Conservation (phyloP, 2,329 filamentous ascomycete species). For the Fusarium hainanense region DNA sequence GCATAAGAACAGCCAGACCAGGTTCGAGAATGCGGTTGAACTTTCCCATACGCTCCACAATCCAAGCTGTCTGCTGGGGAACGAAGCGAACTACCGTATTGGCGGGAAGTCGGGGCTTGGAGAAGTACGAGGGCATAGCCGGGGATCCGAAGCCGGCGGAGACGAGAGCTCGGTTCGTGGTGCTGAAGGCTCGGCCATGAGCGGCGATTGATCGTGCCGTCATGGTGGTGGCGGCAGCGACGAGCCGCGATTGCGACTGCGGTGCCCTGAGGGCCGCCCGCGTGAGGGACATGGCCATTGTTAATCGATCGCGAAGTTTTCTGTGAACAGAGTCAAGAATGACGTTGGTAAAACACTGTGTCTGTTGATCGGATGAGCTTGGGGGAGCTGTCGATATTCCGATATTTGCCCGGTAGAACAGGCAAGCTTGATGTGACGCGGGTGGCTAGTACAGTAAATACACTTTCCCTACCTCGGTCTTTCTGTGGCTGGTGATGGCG, state of each 20-base stretch:
- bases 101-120: slow-evolving; percentile 78
- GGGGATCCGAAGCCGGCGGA: slow-evolving; percentile 49
- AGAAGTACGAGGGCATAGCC: slow-evolving; percentile 79
- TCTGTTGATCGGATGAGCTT: slow-evolving; percentile 24
- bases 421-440: slow-evolving; percentile 17
- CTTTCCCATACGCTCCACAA: slow-evolving; percentile 99
- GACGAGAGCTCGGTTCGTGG: slow-evolving; percentile 49
- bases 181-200: slow-evolving; percentile 46
- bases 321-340: slow-evolving; percentile 26
- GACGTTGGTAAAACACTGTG: slow-evolving; percentile 41
- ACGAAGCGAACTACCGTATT: slow-evolving; percentile 98
- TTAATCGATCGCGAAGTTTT: slow-evolving; percentile 19
- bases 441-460: slow-evolving; percentile 18
- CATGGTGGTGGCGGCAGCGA: slow-evolving; percentile 31
- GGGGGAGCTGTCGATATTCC: slow-evolving; percentile 25
- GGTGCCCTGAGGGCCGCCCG: slow-evolving; percentile 47
- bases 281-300: slow-evolving; percentile 48
- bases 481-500: slow-evolving; percentile 26
- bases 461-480: not conserved
- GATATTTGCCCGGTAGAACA: slow-evolving; percentile 31
- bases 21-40: slow-evolving; percentile 94
- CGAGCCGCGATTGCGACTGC: slow-evolving; percentile 40
- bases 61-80: slow-evolving; percentile 99
- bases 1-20: slow-evolving; percentile 87
- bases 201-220: slow-evolving; percentile 31